A percentile compares a stretch with the other conserved stretches of the same genome.
Conservation (phyloP, 305 asterid genomes). For the Fraxinus angustifolia region DNA sequence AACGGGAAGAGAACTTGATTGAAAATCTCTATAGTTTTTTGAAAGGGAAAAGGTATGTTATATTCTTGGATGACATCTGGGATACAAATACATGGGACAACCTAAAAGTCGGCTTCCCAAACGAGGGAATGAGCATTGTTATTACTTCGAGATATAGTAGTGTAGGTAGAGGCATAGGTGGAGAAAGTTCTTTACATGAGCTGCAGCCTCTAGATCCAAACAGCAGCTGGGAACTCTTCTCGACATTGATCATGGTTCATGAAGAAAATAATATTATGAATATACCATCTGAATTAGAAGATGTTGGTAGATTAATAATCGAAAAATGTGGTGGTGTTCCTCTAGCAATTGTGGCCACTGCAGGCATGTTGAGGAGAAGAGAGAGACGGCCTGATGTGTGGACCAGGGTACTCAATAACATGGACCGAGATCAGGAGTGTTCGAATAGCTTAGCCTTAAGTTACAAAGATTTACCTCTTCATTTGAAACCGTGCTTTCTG, state of each 20-base stretch:
- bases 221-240: background rate
- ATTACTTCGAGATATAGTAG: background rate
- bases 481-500: slow-evolving; percentile 2
- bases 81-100: background rate
- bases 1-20: background rate
- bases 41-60: background rate
- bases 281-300: background rate
- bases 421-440: background rate
- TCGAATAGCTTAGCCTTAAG: background rate
- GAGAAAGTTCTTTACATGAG: background rate
- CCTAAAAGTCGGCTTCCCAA: background rate
- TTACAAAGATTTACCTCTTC: background rate
- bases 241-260: background rate
- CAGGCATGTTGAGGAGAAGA: background rate
- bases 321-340: background rate
- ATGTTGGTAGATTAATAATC: background rate
- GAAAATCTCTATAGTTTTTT: background rate
- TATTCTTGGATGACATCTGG: background rate
- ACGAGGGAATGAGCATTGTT: background rate
- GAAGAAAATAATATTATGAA: background rate
- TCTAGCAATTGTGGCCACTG: background rate
- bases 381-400: background rate
- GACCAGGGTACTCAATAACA: background rate
- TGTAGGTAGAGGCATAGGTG: background rate
- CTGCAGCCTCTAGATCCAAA: background rate